These are phyloP conservation scores for Dioscorea alata DNA, from an alignment of 106 monocot species.

Conservation along the genomic window DNA sequence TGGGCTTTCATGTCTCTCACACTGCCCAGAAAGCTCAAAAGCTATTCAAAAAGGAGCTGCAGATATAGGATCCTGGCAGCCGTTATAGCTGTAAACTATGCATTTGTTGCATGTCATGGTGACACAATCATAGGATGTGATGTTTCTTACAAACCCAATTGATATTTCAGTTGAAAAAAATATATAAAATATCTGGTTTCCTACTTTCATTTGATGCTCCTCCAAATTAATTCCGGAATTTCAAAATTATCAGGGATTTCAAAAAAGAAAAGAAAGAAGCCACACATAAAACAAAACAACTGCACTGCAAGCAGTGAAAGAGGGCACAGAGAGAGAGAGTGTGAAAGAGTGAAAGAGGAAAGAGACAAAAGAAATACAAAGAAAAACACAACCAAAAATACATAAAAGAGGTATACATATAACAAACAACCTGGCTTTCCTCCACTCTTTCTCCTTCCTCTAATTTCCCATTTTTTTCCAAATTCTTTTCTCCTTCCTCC, in stretches of 20 bases:
- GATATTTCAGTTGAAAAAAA: background rate
- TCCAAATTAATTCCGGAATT: no score
- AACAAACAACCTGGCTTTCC: no score
- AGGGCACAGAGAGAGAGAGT: no score
- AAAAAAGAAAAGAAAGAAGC: no score
- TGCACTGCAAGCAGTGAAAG: no score
- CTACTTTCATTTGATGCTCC: no score
- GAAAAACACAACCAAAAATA: background rate
- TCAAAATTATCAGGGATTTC: no score
- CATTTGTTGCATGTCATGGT: background rate
- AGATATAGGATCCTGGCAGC: conserved; percentile 8
- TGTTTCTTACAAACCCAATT: background rate
- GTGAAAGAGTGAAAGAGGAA: background rate
- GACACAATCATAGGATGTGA: background rate
- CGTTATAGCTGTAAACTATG: conserved; percentile 11
- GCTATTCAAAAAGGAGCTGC: conserved; percentile 6
- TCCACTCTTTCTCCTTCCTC: no score
- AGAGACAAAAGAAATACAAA: background rate
- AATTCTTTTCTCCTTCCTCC: no score
- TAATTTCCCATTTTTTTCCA: no score
- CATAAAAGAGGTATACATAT: background rate
- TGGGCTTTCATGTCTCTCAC: background rate
- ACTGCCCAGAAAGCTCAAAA: conserved; percentile 9
- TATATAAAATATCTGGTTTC: no score
- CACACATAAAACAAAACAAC: no score